Base-by-base conservation (phyloP, 345 rosid species). In the Trapa bicornis region DNA sequence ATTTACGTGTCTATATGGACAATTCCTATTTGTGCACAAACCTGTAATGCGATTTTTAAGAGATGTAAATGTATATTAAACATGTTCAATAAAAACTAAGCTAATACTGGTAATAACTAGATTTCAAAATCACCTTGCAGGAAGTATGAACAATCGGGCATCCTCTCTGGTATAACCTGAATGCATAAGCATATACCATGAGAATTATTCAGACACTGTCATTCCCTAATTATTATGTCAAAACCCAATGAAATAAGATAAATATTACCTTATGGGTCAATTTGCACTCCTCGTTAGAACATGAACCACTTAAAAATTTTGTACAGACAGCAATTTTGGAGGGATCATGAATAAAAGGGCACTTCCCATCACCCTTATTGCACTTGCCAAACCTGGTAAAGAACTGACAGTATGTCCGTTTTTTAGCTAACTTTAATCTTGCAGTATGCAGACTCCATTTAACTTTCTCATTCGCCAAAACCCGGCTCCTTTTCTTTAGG, bases 371-470 rank as follows among this genome's bases (percentile, higher is more conserved):
- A 75, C 80, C 87, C 81, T 94, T 94, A 85, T 89, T 91, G 89
- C 97, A 94, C 77, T 87, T 87, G 38, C 99, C 97, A 61, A 94
- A 94, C 83, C 97, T 89, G 60, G 99, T 94, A 78, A 89, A 94
- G 66, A 94, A 91, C 75, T 91, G 96, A 78, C 97, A 89, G 76
- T 89, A 94, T 71, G 80, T 88, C 74, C 87, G 84, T 77, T 77
- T 94, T 76, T 75, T 91, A 71, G 91, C 91, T 80, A 85, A 76
- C 72, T 95, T 85, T 71, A 82, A 80, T 77, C 99, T 84, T 32
- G 83, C 96, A 71, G 96, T 87, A 76, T 91, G 97, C 86, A 91
- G 83, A 74, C 99, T 91, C 99, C 97, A 94, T 52, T 95, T 79
- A 71, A 94, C 89, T 79, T 91, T 94, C 78, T 91, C 99, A 83